Conservation (phyloP, 163 green algal genomes). For the Botryococcus braunii region DNA sequence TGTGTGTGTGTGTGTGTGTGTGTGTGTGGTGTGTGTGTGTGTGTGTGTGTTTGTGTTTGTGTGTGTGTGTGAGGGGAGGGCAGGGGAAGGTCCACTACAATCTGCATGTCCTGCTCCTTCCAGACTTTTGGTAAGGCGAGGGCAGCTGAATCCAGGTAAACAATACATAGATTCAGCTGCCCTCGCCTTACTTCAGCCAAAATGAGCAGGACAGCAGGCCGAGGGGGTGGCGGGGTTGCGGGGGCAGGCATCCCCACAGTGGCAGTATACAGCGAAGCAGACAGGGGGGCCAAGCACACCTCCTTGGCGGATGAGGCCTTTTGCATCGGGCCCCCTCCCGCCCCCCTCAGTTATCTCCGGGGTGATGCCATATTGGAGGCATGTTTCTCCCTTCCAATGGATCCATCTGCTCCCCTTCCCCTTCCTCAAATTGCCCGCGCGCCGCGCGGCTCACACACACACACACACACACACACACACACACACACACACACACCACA, state of each 20-base stretch:
- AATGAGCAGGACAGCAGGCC: neutral
- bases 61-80: too few species aligned
- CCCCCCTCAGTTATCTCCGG: slow-evolving; percentile 68
- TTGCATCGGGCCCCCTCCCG: slow-evolving; percentile 57
- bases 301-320: slow-evolving; percentile 60
- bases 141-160: neutral
- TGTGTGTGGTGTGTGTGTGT: too few species aligned
- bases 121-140: neutral
- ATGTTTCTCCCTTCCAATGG: neutral
- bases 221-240: neutral
- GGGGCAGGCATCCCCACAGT: slow-evolving; percentile 67
- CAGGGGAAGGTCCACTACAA: neutral
- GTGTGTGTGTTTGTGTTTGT: too few species aligned
- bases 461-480: neutral
- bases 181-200: neutral
- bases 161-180: neutral
- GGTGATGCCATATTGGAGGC: slow-evolving; percentile 30
- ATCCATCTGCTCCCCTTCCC: slow-evolving; percentile 7
- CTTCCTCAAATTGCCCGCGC: neutral
- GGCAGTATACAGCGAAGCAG: slow-evolving; percentile 81
- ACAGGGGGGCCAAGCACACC: slow-evolving; percentile 46
- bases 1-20: too few species aligned
- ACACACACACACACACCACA: too few species aligned
- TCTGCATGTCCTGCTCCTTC: neutral
- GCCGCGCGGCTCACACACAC: neutral